Evolutionary conservation across 2,329 filamentous ascomycete genomes (phyloP), one percentile per base, ranked within the genome.

Genomic region (Rutstroemia sp.): DNA sequence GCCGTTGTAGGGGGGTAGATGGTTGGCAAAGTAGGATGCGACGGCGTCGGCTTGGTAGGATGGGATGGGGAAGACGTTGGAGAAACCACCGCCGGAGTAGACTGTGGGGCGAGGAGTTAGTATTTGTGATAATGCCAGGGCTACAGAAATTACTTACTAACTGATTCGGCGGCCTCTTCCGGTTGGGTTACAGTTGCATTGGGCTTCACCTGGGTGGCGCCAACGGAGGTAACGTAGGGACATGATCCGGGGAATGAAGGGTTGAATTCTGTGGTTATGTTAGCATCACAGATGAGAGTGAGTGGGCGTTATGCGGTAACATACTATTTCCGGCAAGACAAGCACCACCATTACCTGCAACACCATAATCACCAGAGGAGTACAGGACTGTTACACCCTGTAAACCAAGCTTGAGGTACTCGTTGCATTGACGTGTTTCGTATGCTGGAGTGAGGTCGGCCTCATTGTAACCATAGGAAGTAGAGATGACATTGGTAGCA

Each of bases 61-160:
- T 0, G 79, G 77, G 3, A 75, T 62, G 1, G 3, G 75, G 76
- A 46, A 77, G 63, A 67, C 77, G 76, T 63, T 75, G 19, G 84
- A 82, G 68, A 92, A 94, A 67, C 92, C 88, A 58, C 84, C 75
- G 14, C 85, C 83, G n/a, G 80, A 86, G 75, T 91, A 91, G 68
- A 95, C 81, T 73, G 94, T 5, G 39, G 4, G 5, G 7, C 12
- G 39, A 16, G 25, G 71, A 67, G 59, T 78, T 75, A 1, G 73
- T 67, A 10, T 65, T 65, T 27, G 52, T 59, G 3, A 56, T 58
- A 6, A 54, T 54, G 6, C 5, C 8, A 34, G 18, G 9, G 14
- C 21, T 19, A 18, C 16, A 12, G 5, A 21, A 9, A 5, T 16
- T 30, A 54, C 52, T 49, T 42, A 54, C 52, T 55, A 18, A 59